Evolutionary conservation across 2,329 filamentous ascomycete species (phyloP).

Genomic region (Aureobasidium sp.): DNA sequence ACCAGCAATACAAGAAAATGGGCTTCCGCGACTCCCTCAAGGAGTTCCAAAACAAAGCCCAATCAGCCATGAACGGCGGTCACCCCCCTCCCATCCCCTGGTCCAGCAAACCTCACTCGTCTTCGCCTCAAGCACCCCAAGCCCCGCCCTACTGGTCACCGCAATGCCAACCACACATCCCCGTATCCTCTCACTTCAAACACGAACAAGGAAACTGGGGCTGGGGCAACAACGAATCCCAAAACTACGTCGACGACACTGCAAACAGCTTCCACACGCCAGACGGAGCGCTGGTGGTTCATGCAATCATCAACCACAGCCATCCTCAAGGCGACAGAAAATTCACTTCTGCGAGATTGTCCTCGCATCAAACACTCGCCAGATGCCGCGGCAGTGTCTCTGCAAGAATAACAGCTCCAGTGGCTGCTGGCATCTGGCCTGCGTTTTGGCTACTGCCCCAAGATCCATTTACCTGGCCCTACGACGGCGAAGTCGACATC

Average conservation of each 20-base stretch:
- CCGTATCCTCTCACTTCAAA: conserved; percentile 45
- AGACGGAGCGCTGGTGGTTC: conserved; percentile 44
- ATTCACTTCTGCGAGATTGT: conserved; percentile 49
- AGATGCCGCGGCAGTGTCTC: conserved; percentile 45
- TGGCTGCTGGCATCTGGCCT: conserved; percentile 51
- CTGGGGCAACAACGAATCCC: conserved; percentile 54
- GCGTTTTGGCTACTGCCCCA: conserved; percentile 53
- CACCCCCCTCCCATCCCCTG: conserved; percentile 22
- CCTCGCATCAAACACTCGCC: conserved; percentile 43
- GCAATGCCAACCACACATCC: conserved; percentile 38
- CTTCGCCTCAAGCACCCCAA: not conserved
- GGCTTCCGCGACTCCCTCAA: conserved; percentile 10
- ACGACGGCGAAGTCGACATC: conserved; percentile 53
- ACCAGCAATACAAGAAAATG: not conserved
- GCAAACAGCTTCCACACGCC: conserved; percentile 48
- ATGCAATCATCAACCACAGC: conserved; percentile 37
- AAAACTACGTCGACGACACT: conserved; percentile 45
- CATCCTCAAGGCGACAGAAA: conserved; percentile 30
- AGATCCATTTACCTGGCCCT: conserved; percentile 52
- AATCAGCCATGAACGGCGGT: not conserved
- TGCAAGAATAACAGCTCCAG: conserved; percentile 44
- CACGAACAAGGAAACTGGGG: conserved; percentile 50
- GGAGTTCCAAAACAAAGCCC: not conserved
- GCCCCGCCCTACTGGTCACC: conserved; percentile 44
- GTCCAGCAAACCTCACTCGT: conserved; percentile 18